Base-by-base conservation (phyloP, 768 basidiomycete genomes). In the Russula lepida region DNA sequence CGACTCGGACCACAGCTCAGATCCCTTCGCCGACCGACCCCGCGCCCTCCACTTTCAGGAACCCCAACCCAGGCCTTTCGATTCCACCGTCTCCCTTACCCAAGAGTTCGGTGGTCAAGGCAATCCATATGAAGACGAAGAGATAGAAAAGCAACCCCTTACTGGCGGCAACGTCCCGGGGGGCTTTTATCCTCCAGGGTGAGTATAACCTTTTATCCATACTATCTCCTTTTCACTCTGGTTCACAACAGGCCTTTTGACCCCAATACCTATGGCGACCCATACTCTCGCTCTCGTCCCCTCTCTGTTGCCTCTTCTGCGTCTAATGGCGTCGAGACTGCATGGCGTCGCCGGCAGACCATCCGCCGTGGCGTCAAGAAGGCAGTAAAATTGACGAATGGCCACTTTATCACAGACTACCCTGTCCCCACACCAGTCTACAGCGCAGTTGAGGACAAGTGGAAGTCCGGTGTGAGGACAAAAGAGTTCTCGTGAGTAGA, bases 301-400 rank as follows among this genome's bases (percentile, higher is more conserved):
- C 6, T 67, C 15, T 76, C 75, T 2, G 67, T 70, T 9, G 74
- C 65, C 13, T 75, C 76, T 19, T 69, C 71, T 30, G 78, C 62
- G 0, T 73, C 74, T 23, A 66, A 57, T n/a, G 73, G 74, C 57
- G 71, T 71, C 8, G 74, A 77, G 32, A 68, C 71, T 6, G 72
- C 72, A 37, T 83, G 82, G 82, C 74, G 80, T 64, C 84, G 89
- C 60, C 86, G 92, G 58, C 92, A 95, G 73, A 92, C 89, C 33
- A 89, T 94, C 74, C 91, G 91, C 71, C 89, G 93, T 56, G 87
- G 92, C 61, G 91, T 93, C 25, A 95, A 92, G n/a, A 88, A 91
- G 68, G 91, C 88, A 71, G 89, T 98, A 77, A 89, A 91, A 72
- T 85, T 98, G 65, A 95, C 92, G 9, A 81, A 92, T 52, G 95